phyloP scores from a whole-genome alignment of 108 stramenopile species.

The Phaeodactylum tricornutum region DNA sequence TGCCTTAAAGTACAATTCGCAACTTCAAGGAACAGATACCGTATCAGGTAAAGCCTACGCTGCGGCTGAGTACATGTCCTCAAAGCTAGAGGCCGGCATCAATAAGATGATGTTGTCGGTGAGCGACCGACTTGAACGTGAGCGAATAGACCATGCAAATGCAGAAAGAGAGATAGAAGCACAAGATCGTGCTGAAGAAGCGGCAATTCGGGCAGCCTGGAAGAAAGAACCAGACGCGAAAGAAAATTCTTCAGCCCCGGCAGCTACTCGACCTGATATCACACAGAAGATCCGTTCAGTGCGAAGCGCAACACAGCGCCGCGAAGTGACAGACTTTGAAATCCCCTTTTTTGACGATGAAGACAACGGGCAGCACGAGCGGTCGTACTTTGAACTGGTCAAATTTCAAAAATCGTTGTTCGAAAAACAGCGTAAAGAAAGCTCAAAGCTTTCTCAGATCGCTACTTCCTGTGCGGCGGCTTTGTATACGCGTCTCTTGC shows the following conservation, averaged over 20 bases:
- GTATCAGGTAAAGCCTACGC: conserved; percentile 67
- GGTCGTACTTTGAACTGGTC: conserved; percentile 52
- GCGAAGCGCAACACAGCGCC: conserved; percentile 8
- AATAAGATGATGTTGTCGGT: conserved; percentile 68
- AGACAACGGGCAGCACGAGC: conserved; percentile 54
- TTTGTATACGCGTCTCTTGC: conserved; percentile 17
- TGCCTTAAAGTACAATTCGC: conserved; percentile 74
- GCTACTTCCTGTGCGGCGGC: conserved; percentile 23
- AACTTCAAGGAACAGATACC: conserved; percentile 29
- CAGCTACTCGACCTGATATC: not conserved
- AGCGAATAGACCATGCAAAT: conserved; percentile 62
- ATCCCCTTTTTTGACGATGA: conserved; percentile 79
- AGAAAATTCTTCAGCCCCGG: conserved; percentile 13
- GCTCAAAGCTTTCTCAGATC: conserved; percentile 28
- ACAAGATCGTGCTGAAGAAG: conserved; percentile 59
- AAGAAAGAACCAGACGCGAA: conserved; percentile 19
- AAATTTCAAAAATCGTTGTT: conserved; percentile 60
- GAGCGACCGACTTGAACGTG: conserved; percentile 62
- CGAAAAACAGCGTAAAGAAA: conserved; percentile 55
- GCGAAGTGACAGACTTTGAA: conserved; percentile 63
- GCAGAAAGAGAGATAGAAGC: conserved; percentile 71
- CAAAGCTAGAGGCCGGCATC: conserved; percentile 68
- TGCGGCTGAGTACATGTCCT: conserved; percentile 61
- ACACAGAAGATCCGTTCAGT: conserved; percentile 6
- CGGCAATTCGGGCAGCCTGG: conserved; percentile 57